These are phyloP conservation scores for Candida ponderosae DNA, from an alignment of 805 yeast species.

Conservation along the genomic window DNA sequence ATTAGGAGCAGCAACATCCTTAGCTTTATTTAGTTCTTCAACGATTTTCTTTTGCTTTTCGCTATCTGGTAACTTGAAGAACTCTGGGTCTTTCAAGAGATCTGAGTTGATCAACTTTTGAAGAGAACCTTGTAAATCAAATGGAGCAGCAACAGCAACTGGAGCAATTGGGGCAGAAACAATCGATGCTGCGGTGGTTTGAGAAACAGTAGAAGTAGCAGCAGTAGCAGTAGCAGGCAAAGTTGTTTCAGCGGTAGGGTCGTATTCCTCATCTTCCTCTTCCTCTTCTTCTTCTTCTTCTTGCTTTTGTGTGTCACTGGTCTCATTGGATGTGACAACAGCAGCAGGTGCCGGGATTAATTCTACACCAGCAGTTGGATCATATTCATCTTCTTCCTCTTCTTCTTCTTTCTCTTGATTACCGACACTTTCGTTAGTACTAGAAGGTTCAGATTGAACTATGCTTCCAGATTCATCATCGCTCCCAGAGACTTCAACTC, in stretches of 20 bases:
- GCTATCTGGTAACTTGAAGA: constrained; percentile 24
- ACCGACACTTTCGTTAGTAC: constrained; percentile 1
- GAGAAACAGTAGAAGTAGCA: constrained; percentile 3
- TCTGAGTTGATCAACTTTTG: constrained; percentile 2
- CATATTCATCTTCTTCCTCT: constrained; percentile 9
- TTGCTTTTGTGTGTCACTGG: background rate
- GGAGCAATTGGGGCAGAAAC: constrained; percentile 7
- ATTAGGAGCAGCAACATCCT: constrained; percentile 21
- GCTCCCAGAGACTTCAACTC: background rate
- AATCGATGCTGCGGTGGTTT: constrained; percentile 16
- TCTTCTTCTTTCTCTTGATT: constrained; percentile 4
- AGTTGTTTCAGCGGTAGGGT: constrained; percentile 3
- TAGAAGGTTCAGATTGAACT: constrained; percentile 1
- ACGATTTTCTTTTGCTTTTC: constrained; percentile 27
- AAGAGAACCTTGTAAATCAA: constrained; percentile 5
- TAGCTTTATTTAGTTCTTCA: constrained; percentile 24
- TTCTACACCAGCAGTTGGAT: constrained; percentile 2
- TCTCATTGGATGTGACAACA: no score
- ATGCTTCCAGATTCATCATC: background rate
- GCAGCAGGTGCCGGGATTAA: no score
- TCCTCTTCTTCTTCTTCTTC: constrained; percentile 11
- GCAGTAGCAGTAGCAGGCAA: constrained; percentile 11
- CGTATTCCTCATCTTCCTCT: constrained; percentile 14
- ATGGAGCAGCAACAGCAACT: constrained; percentile 3
- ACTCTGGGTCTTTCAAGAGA: constrained; percentile 25